These are phyloP conservation scores for Diaporthe sp. DNA, from an alignment of 2,329 filamentous ascomycete species.

Conservation along the genomic window DNA sequence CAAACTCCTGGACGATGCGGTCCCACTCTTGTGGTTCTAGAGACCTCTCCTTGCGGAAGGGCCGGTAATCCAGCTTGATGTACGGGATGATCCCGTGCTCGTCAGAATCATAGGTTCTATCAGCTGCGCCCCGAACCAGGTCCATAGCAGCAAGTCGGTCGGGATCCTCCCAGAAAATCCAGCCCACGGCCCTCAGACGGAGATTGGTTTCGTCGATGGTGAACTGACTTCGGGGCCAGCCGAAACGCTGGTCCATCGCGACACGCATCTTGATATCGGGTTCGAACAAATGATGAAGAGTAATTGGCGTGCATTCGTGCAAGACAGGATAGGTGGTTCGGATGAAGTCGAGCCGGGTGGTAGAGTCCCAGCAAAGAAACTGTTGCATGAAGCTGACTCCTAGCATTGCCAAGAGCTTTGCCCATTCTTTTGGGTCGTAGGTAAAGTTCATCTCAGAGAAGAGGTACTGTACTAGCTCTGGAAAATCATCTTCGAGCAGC, in stretches of 20 bases:
- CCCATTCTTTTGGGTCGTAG: accelerated
- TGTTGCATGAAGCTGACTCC: not conserved
- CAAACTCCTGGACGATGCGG: not conserved
- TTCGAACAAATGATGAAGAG: too few species aligned
- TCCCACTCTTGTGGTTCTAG: not conserved
- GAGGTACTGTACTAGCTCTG: not conserved
- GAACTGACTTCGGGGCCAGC: too few species aligned
- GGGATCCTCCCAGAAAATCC: not conserved
- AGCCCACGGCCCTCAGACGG: not conserved
- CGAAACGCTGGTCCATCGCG: too few species aligned
- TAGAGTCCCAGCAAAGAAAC: not conserved
- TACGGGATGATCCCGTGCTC: too few species aligned
- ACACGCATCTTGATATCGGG: too few species aligned
- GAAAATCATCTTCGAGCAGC: not conserved
- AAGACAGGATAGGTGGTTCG: not conserved
- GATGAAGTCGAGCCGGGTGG: not conserved
- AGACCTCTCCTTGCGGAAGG: not conserved
- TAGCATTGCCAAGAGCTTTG: not conserved
- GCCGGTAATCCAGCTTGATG: too few species aligned
- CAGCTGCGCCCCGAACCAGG: not conserved
- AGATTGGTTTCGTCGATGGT: not conserved
- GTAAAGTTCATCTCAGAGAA: not conserved
- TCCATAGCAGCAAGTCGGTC: not conserved
- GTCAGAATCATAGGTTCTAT: not conserved
- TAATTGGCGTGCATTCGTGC: accelerated